Base-by-base conservation (phyloP, 2,329 filamentous ascomycete genomes). In the Hortaea werneckii region DNA sequence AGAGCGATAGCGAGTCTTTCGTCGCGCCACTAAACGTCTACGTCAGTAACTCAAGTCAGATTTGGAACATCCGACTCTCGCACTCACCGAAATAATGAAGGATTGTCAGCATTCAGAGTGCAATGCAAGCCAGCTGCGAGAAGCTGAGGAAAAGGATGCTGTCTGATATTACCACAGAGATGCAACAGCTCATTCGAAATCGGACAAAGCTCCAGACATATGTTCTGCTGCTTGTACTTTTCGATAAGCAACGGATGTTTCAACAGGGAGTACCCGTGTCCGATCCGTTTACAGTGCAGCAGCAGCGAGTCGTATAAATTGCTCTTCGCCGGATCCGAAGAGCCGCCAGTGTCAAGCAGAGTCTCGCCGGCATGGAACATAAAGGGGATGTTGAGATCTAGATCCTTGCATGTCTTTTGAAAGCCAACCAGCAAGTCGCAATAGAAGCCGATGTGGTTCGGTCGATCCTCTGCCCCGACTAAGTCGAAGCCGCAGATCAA, bases 151-250 rank as follows among this genome's bases (percentile, higher is more conserved):
- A 83, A 77, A 11, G 80, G 67, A 55, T 87, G 83, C 9, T 82
- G 79, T 32, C 75, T 73, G 46, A 80, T 74, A 39, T 77, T 73
- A 6, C 79, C 74, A 42, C 81, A 84, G 12, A 88, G 71, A 30
- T 84, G 82, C n/a, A 87, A 66, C 0, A 87, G 70, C 67, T 87
- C 84, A 57, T 87, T 87, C 1, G 82, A 87, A 41, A 87, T 86
- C 0, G 83, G 84, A 54, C 84, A 87, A 1, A 85, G 67, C 66
- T 87, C 84, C n/a, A 87, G 70, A 53, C 82, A 85, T 30, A 87
- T 76, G 7, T 72, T 70, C n/a, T 69, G 68, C 47, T 71, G 65
- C 62, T 77, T 80, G 74, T 85, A 84, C 41, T 74, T 67, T 50
- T 80, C 67, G 65, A 86, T 77, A n/a, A 87, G 66, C 32, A 76